A percentile compares a stretch with the other conserved stretches of the same genome.
These are phyloP conservation scores for Albifimbria verrucaria DNA, from an alignment of 2,329 filamentous ascomycete genomes.

Conservation along the genomic window DNA sequence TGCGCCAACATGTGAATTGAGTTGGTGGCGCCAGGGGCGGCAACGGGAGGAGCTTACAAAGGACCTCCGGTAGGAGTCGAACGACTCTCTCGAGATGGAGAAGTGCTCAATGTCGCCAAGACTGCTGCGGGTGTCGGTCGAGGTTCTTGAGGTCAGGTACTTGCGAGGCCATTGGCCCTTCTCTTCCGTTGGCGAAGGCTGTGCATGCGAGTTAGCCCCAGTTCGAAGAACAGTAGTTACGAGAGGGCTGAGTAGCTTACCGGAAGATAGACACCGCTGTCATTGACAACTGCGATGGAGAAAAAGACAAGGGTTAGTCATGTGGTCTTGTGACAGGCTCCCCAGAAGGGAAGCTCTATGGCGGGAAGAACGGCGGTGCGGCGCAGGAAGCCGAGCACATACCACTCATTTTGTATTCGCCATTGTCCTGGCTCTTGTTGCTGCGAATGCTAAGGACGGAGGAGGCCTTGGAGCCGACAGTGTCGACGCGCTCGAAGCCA, in stretches of 20 bases:
- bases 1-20: neutral
- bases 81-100: slow-evolving; percentile 92
- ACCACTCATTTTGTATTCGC: slow-evolving; percentile 81
- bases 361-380: slow-evolving; percentile 11
- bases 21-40: neutral
- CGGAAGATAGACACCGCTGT: slow-evolving; percentile 90
- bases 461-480: slow-evolving; percentile 58
- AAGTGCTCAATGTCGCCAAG: slow-evolving; percentile 87
- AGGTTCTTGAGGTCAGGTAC: slow-evolving; percentile 49
- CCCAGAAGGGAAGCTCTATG: slow-evolving; percentile 3
- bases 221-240: too few species aligned
- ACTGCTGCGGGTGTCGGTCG: slow-evolving; percentile 56
- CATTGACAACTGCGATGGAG: slow-evolving; percentile 73
- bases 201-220: slow-evolving; percentile 5
- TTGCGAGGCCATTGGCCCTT: slow-evolving; percentile 71
- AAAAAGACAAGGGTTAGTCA: slow-evolving; percentile 19
- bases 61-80: slow-evolving; percentile 92
- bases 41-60: slow-evolving; percentile 63
- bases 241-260: slow-evolving; percentile 48
- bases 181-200: slow-evolving; percentile 88
- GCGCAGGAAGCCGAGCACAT: slow-evolving; percentile 29
- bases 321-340: slow-evolving; percentile 18
- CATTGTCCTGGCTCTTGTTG: slow-evolving; percentile 58
- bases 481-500: slow-evolving; percentile 61
- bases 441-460: slow-evolving; percentile 61